Evolutionary conservation across 192 early-diverging fungal genomes (phyloP), one percentile per base, ranked within the genome.

Genomic region (Umbelopsis isabellina): DNA sequence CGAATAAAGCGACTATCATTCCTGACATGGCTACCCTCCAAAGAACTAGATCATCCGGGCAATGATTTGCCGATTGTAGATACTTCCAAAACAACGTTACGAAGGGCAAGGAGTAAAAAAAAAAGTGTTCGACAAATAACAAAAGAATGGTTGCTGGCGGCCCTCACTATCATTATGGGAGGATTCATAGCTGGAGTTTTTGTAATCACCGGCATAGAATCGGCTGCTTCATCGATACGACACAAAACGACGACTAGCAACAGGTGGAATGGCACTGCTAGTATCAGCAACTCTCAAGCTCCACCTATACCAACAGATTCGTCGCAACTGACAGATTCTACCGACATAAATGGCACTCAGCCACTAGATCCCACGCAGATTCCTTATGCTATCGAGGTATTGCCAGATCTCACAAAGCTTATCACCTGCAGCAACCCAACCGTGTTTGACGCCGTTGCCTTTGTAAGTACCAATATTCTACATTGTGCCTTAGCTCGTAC

Each of bases 121-220:
- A 22, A 30, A 35, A 33, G 18, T n/a, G 10, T 61, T 25, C 55
- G 30, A 16, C 27, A 61, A 25, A 61, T 35, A 61, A 61, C 25
- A 18, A 61, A 61, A 61, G 55, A 61, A 35, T 61, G 55, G 55
- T n/a, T 61, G 55, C 55, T 61, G 13, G 55, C 55, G 30, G 55
- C 55, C 16, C 55, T 61, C 25, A 61, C 55, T 33, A 61, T 61
- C 3, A 27, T 61, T 7, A 35, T 61, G 55, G 55, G 55, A 61
- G 55, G 55, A 18, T 61, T 61, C 16, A 61, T 61, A 15, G 55
- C 55, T 61, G 55, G 55, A 27, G 55, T 61, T 6, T 61, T 61
- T 35, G 55, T 61, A 0, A 61, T 61, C 18, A 61, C 55, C 0
- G 55, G 55, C 11, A 61, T 61, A 8, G 55, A 61, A n/a, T 61